A percentile compares a stretch with the other conserved stretches of the same genome.
Conservation (phyloP, 305 asterid species). For the Withania somnifera region DNA sequence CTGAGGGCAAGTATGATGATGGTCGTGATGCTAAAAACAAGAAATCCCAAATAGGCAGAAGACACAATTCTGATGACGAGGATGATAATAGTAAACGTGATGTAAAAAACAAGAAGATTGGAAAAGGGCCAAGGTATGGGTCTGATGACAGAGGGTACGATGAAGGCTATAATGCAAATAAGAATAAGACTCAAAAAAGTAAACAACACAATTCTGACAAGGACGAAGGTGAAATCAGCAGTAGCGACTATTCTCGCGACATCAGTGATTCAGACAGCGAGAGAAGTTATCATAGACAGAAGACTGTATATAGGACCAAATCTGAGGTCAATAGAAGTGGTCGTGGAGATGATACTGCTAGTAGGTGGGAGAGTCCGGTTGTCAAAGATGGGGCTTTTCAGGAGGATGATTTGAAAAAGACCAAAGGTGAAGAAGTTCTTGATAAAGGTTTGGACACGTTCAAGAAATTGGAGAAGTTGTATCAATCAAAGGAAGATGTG, state of each 20-base stretch:
- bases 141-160: background rate
- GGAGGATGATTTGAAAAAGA: slow-evolving; percentile 11
- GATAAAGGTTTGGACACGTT: slow-evolving; percentile 28
- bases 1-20: slow-evolving; percentile 9
- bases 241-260: slow-evolving; percentile 12
- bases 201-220: slow-evolving; percentile 7
- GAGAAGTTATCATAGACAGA: slow-evolving; percentile 11
- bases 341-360: slow-evolving; percentile 20
- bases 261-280: slow-evolving; percentile 8
- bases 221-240: slow-evolving; percentile 9
- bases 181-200: background rate
- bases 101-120: background rate
- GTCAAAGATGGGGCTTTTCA: slow-evolving; percentile 18
- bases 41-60: background rate
- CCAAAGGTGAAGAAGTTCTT: slow-evolving; percentile 3
- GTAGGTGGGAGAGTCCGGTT: slow-evolving; percentile 15
- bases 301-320: slow-evolving; percentile 13
- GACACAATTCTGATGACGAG: slow-evolving; percentile 12
- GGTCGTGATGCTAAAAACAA: background rate
- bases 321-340: slow-evolving; percentile 12
- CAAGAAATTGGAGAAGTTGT: slow-evolving; percentile 39
- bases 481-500: slow-evolving; percentile 25
- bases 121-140: slow-evolving; percentile 9
- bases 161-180: slow-evolving; percentile 18
- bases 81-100: background rate